A percentile compares a stretch with the other conserved stretches of the same genome.
Conservation (phyloP, 1,139 yeast genomes). For the Geotrichum fermentans region DNA sequence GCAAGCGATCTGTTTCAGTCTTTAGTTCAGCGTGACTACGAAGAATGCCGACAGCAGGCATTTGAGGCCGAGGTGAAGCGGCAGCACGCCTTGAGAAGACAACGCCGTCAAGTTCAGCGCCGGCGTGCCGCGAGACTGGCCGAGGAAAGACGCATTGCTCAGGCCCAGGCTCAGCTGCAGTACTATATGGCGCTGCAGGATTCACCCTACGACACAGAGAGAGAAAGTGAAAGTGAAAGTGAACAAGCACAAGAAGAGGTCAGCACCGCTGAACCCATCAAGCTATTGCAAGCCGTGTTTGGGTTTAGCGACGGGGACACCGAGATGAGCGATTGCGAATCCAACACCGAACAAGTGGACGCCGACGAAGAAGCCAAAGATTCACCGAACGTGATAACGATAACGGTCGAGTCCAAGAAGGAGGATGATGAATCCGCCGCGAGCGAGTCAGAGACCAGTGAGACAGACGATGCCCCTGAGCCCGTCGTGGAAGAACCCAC, state of each 20-base stretch:
- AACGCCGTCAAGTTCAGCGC: neutral
- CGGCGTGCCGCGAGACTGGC: neutral
- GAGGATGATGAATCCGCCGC: neutral
- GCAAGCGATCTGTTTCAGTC: too few species aligned
- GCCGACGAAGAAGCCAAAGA: neutral
- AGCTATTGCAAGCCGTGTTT: neutral
- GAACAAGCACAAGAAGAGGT: neutral
- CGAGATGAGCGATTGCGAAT: too few species aligned
- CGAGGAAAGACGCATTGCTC: neutral
- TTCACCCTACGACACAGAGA: too few species aligned
- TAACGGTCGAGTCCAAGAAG: neutral
- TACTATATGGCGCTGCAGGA: too few species aligned
- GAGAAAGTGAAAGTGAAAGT: neutral
- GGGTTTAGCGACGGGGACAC: neutral
- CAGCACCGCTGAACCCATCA: too few species aligned
- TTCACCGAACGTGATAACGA: neutral
- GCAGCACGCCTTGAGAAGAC: neutral
- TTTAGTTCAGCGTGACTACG: too few species aligned
- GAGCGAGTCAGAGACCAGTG: neutral
- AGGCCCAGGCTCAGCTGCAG: neutral
- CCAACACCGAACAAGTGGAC: neutral
- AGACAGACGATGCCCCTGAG: constrained; percentile 1
- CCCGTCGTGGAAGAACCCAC: neutral
- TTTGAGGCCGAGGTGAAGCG: neutral
- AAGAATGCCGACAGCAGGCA: neutral